phyloP scores from a whole-genome alignment of 768 basidiomycete species.

The Lactarius psammicola region DNA sequence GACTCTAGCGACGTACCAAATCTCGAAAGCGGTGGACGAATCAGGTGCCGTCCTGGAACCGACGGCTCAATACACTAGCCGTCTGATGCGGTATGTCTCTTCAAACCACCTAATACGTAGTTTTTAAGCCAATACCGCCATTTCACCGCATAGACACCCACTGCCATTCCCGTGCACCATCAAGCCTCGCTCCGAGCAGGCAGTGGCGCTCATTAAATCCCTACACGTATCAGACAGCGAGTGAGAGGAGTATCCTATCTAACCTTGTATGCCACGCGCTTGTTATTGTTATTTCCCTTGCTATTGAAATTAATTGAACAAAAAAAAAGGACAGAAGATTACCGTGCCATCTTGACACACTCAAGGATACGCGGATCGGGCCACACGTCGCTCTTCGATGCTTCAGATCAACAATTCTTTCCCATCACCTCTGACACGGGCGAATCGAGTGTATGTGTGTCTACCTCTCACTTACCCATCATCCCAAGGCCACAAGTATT shows the following conservation, averaged over 20 bases:
- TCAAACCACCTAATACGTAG: background rate
- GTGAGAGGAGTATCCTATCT: background rate
- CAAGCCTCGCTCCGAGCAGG: conserved; percentile 33
- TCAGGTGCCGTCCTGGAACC: conserved; percentile 34
- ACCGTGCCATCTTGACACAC: background rate
- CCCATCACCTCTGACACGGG: background rate
- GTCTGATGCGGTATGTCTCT: conserved; percentile 33
- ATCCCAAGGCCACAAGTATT: too few relatives aligned
- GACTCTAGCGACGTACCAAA: conserved; percentile 35
- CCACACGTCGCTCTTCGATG: background rate
- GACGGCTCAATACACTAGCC: conserved; percentile 29
- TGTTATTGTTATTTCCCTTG: background rate
- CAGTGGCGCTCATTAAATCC: conserved; percentile 31
- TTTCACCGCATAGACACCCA: conserved; percentile 30
- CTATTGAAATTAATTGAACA: background rate
- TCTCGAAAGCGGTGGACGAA: conserved; percentile 32
- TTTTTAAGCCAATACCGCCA: background rate
- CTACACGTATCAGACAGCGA: background rate
- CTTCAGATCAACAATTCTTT: background rate
- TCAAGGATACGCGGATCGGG: background rate
- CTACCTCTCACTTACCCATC: too few relatives aligned
- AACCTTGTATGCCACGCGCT: background rate
- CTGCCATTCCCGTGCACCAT: conserved; percentile 33
- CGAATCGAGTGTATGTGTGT: too few relatives aligned
- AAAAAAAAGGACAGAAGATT: background rate